Base-by-base conservation (phyloP, 2,329 filamentous ascomycete genomes). In the Sporothrix globosa region DNA sequence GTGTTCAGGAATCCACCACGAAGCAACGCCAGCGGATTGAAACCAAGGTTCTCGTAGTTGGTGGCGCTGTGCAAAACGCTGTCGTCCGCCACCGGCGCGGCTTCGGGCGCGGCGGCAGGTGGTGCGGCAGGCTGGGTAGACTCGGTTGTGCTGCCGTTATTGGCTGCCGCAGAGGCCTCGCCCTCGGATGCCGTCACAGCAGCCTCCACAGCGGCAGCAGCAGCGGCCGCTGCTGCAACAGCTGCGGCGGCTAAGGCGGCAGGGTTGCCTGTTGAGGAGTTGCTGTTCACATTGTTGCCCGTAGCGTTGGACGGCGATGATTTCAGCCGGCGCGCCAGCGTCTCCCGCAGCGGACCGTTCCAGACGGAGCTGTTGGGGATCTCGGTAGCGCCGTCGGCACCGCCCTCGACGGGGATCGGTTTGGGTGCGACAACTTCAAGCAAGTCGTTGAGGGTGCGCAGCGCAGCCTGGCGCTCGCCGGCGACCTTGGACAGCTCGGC, bases 401-500 rank as follows among this genome's bases (percentile, higher is more conserved):
- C 70, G 24, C 53, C 48, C 39, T 67, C 53, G 21, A 61, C 53
- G 54, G 71, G 50, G 5, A 71, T 69, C 1, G 69, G 69, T 52
- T 77, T 84, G 73, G 77, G 83, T 71, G 81, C 81, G 72, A 78
- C 83, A 75, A 82, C 84, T 46, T 90, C 86, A 6, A 86, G 77
- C 41, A 92, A 81, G 30, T 86, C 83, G 72, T 83, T 84, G 30
- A 90, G 81, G 3, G 87, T 81, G 9, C 87, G 81, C 70, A 81
- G 80, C 17, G 81, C 81, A 0, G 88, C 88, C 5, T 87, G 85
- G 58, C 83, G 84, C 2, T 85, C 87, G 21, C 46, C 46, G 72
- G 87, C 84, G 10, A 85, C 79, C 74, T 85, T 86, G 44, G 80
- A 80, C 46, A 92, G 81, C 73, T 90, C 87, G 63, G 87, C 79